A percentile compares a stretch with the other conserved stretches of the same genome.
These are phyloP conservation scores for Saturnispora serradocipensis DNA, from an alignment of 805 yeast genomes.

Conservation along the genomic window DNA sequence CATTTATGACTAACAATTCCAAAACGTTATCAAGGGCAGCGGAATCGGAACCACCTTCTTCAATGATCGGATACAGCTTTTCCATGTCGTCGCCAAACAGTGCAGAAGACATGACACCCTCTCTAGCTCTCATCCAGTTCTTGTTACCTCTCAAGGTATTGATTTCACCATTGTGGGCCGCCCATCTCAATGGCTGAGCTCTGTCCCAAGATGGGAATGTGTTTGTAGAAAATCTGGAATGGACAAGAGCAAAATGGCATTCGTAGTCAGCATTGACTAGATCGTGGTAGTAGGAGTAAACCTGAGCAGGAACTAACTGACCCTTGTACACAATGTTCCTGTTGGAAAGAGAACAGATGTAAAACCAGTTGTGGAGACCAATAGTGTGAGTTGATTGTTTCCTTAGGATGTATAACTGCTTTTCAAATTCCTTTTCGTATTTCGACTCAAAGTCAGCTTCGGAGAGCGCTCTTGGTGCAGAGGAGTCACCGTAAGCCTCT, in stretches of 20 bases:
- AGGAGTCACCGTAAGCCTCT: constrained; percentile 36
- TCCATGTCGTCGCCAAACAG: constrained; percentile 89
- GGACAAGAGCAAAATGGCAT: constrained; percentile 93
- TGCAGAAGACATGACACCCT: constrained; percentile 87
- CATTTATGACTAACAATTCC: constrained; percentile 85
- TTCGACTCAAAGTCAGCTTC: constrained; percentile 46
- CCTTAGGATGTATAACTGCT: constrained; percentile 74
- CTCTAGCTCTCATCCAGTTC: constrained; percentile 98
- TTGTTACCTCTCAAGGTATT: constrained; percentile 96
- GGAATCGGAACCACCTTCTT: constrained; percentile 97
- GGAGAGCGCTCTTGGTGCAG: constrained; percentile 27
- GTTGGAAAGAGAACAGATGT: constrained; percentile 85
- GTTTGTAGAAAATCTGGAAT: constrained; percentile 94
- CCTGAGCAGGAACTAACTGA: constrained; percentile 94
- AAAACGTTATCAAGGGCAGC: constrained; percentile 96
- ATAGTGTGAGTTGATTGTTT: constrained; percentile 86
- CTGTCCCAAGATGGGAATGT: constrained; percentile 99
- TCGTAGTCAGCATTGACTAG: constrained; percentile 84
- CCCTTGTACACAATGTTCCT: constrained; percentile 94
- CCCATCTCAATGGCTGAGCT: constrained; percentile 95
- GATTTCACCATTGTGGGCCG: constrained; percentile 98
- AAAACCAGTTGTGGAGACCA: constrained; percentile 95
- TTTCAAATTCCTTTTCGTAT: constrained; percentile 63
- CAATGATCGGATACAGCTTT: constrained; percentile 86
- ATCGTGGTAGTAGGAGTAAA: constrained; percentile 89